phyloP scores from a whole-genome alignment of 345 rosid species.

The Microthlaspi erraticum region DNA sequence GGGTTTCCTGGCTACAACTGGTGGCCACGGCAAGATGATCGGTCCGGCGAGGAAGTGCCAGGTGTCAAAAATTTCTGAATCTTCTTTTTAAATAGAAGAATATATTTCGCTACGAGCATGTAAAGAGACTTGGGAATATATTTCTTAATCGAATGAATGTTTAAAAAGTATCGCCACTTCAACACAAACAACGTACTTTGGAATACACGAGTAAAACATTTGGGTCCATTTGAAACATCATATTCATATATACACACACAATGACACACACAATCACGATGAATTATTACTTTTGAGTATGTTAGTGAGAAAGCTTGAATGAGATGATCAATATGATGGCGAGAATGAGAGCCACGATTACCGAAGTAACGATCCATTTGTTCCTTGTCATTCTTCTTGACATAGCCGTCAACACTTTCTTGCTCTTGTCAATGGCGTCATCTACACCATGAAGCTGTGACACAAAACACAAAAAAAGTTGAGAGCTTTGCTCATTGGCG shows the following conservation, averaged over 20 bases:
- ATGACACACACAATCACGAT: conserved; percentile 24
- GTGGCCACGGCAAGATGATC: conserved; percentile 25
- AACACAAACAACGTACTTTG: conserved; percentile 17
- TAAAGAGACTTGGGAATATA: conserved; percentile 4
- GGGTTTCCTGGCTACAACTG: background rate
- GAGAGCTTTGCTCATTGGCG: background rate
- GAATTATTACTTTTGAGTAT: conserved; percentile 12
- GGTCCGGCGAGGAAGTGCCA: background rate
- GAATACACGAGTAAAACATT: conserved; percentile 9
- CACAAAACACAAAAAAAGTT: background rate
- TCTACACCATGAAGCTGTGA: conserved; percentile 84
- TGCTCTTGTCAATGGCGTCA: conserved; percentile 86
- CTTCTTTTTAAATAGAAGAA: background rate
- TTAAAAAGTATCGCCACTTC: conserved; percentile 1
- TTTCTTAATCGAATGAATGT: conserved; percentile 8
- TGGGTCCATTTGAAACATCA: conserved; percentile 15
- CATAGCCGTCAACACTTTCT: conserved; percentile 70
- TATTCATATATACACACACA: background rate
- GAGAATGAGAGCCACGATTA: conserved; percentile 68
- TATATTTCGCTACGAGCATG: conserved; percentile 14
- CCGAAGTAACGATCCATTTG: conserved; percentile 70
- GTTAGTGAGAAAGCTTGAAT: conserved; percentile 59
- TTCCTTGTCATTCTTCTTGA: conserved; percentile 79
- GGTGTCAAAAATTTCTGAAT: background rate
- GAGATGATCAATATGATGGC: conserved; percentile 66